Evolutionary conservation across 140 eudicot genomes (phyloP), one percentile per base, ranked within the genome.

Genomic region (Artemisia princeps): DNA sequence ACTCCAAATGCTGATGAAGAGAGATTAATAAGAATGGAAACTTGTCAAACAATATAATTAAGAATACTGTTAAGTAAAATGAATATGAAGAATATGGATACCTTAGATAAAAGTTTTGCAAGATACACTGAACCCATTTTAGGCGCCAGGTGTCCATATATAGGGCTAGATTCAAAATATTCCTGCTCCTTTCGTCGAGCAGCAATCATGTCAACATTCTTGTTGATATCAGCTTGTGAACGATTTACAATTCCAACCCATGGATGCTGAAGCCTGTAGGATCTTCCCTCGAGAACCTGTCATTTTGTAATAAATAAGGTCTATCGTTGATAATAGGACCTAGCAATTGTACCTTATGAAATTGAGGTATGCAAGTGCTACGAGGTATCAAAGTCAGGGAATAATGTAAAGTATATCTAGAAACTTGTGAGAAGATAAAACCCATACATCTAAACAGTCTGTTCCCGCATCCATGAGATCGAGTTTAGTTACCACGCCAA

Each of bases 161-260:
- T 96, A 2, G 96, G 96, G 75, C 98, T 92, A 67, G 85, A 62
- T 60, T 88, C 94, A 79, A 88, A 92, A 74, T 92, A 92, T 65
- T 92, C 98, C 51, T 70, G 83, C 78, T 92, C 98, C 75, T 92
- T 92, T 40, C 86, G 69, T 62, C 98, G 87, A 54, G 96, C 98
- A 67, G 81, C 64, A 58, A 81, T 62, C 96, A 92, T 92, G 79
- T 92, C 87, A 55, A 92, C 98, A 71, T 82, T 83, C 79, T 84
- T 92, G 92, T 92, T 88, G 55, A 92, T 92, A 74, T 92, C 98
- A 77, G 98, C 96, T 86, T 92, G 98, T 72, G 98, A 92, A 57
- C 98, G 95, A 59, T 92, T 92, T 76, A 92, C 98, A 45, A 92
- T 84, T 65, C 98, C 98, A 62, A 92, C 98, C 98, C 98, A 92